Conservation (phyloP, 768 basidiomycete genomes). For the Auricularia sp. region DNA sequence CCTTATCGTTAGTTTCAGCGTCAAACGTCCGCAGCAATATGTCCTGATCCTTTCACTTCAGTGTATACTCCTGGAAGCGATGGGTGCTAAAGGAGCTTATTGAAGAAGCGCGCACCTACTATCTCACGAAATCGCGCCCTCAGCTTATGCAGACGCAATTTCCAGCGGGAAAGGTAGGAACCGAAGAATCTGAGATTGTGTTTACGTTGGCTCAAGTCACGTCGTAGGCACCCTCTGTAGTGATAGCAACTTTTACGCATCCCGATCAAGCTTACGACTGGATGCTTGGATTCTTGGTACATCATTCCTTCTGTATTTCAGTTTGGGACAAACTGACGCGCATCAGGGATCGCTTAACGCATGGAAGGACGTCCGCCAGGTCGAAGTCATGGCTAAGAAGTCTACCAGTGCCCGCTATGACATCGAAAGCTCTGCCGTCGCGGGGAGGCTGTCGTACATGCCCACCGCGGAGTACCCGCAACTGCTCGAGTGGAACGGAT, state of each 20-base stretch:
- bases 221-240: constrained; percentile 3
- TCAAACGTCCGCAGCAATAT: background rate
- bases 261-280: constrained; percentile 43
- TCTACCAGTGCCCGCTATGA: constrained; percentile 30
- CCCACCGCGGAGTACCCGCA: constrained; percentile 33
- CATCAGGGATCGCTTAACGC: constrained; percentile 16
- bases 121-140: background rate
- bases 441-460: constrained; percentile 28
- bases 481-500: constrained; percentile 35
- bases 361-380: constrained; percentile 33
- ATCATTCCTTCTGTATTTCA: constrained; percentile 1
- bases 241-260: constrained; percentile 37
- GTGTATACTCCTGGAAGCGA: background rate
- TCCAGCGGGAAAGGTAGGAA: background rate
- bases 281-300: constrained; percentile 36
- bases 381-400: constrained; percentile 32
- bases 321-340: too few relatives aligned
- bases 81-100: background rate
- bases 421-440: constrained; percentile 16
- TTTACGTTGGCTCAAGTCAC: background rate
- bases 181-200: background rate
- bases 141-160: background rate
- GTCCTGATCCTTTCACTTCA: background rate
- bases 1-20: background rate
- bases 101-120: background rate